phyloP scores from a whole-genome alignment of 768 basidiomycete species.

The Chiua virens region DNA sequence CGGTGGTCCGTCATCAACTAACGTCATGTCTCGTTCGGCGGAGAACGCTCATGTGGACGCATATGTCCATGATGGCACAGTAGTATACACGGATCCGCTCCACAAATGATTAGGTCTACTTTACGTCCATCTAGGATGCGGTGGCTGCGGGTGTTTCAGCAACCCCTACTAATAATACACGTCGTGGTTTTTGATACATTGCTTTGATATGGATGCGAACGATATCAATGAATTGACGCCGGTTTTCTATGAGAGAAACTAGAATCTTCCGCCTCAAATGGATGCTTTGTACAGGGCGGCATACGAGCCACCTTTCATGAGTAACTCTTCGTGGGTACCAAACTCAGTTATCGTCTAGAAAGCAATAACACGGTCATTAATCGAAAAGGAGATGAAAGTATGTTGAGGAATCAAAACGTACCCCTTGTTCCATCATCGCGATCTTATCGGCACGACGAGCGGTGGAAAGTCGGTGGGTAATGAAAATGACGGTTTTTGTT shows the following conservation, averaged over 20 bases:
- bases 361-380: constrained; percentile 24
- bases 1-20: constrained; percentile 51
- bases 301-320: constrained; percentile 59
- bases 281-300: constrained; percentile 71
- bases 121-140: constrained; percentile 27
- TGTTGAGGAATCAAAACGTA: constrained; percentile 29
- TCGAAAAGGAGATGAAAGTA: constrained; percentile 5
- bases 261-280: constrained; percentile 41
- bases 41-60: constrained; percentile 65
- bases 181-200: constrained; percentile 23
- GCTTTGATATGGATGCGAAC: constrained; percentile 18
- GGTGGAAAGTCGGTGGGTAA: constrained; percentile 80
- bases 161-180: constrained; percentile 11
- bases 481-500: constrained; percentile 75
- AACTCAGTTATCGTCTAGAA: constrained; percentile 71
- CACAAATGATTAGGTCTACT: constrained; percentile 43
- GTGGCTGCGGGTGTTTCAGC: constrained; percentile 2
- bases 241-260: constrained; percentile 7
- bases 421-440: constrained; percentile 82
- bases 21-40: constrained; percentile 36
- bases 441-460: constrained; percentile 84
- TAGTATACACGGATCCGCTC: constrained; percentile 69
- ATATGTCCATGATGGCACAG: constrained; percentile 58
- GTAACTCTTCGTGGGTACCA: constrained; percentile 68
- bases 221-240: constrained; percentile 3